phyloP scores from a whole-genome alignment of 768 basidiomycete genomes.

The Leccinum subgranulosum region DNA sequence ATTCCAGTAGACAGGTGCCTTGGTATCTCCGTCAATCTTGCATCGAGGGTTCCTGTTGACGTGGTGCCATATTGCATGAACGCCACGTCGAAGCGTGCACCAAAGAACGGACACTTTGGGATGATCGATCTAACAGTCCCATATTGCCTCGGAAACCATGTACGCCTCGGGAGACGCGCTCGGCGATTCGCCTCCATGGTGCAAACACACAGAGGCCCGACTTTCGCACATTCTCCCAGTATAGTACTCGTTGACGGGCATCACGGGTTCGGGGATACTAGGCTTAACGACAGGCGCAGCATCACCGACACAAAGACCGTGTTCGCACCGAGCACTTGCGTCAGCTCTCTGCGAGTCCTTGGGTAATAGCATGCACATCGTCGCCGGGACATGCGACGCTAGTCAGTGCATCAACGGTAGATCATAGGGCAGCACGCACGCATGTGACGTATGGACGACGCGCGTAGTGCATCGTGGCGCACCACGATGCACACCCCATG shows the following conservation, averaged over 20 bases:
- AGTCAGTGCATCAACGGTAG: neutral
- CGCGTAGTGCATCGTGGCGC: neutral
- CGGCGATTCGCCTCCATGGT: neutral
- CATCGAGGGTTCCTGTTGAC: neutral
- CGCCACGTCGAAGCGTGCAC: neutral
- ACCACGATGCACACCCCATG: neutral
- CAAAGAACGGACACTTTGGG: neutral
- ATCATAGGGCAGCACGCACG: neutral
- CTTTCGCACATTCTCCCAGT: neutral
- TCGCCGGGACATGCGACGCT: no score
- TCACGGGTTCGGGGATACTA: neutral
- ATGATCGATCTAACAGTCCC: neutral
- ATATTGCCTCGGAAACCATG: neutral
- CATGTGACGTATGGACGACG: neutral
- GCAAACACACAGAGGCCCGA: neutral
- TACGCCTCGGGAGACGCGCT: neutral
- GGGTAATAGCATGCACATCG: no score
- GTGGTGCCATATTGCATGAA: neutral
- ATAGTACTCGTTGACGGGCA: neutral
- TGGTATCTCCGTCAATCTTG: neutral
- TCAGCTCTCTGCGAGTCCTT: neutral
- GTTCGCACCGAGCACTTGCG: neutral
- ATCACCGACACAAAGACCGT: neutral
- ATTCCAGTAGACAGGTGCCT: neutral
- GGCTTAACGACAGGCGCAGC: neutral